Evolutionary conservation across 805 yeast genomes (phyloP).

Genomic region (Danielozyma ontarioensis): DNA sequence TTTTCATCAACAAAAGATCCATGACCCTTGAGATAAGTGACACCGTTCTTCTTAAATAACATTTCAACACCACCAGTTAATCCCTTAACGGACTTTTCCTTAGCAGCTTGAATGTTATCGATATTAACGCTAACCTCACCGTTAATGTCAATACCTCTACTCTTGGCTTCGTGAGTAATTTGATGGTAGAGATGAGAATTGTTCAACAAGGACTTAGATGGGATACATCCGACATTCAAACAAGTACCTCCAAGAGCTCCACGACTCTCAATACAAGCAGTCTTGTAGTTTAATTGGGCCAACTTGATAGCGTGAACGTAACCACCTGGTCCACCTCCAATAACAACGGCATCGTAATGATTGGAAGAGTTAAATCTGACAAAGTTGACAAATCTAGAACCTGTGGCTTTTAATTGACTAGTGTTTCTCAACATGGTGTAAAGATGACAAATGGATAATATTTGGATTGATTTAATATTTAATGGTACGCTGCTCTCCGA

Average conservation of each 20-base stretch:
- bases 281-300: conserved; percentile 90
- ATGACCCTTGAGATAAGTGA: conserved; percentile 88
- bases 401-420: background rate
- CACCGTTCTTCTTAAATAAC: conserved; percentile 93
- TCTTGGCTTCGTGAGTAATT: conserved; percentile 75
- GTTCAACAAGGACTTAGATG: conserved; percentile 92
- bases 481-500: too few relatives aligned
- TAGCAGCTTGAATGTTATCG: conserved; percentile 79
- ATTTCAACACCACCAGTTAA: conserved; percentile 92
- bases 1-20: conserved; percentile 85
- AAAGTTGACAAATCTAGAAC: conserved; percentile 23
- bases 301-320: conserved; percentile 98
- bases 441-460: too few relatives aligned
- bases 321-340: conserved; percentile 99
- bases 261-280: conserved; percentile 96
- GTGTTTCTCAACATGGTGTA: background rate
- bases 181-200: conserved; percentile 91
- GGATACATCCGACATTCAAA: conserved; percentile 98
- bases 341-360: conserved; percentile 86
- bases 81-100: conserved; percentile 83
- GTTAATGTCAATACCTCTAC: conserved; percentile 86
- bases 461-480: too few relatives aligned
- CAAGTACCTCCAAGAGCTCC: conserved; percentile 98
- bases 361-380: conserved; percentile 39
- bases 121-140: conserved; percentile 71